Evolutionary conservation across 805 yeast species (phyloP), one percentile per base, ranked within the genome.

Genomic region (Barnettozyma pratensis): DNA sequence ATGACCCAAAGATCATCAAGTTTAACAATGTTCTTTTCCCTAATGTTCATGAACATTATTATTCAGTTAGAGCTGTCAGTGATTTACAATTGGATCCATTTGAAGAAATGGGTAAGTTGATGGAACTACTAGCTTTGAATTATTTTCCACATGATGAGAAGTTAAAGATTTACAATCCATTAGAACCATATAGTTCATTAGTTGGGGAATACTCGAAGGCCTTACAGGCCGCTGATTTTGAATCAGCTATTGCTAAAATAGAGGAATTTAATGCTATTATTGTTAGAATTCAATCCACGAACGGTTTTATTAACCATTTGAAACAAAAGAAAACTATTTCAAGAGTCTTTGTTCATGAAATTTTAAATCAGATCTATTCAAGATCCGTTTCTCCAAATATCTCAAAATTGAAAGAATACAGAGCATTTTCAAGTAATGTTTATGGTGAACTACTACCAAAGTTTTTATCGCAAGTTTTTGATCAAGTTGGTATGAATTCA

Each of bases 361-460:
- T 91, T 5, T 67, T 90, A 44, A 78, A 84, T 49, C 83, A 86
- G 56, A 78, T 85, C 4, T 91, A 91, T 63, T 69, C 85, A 1
- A 73, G 97, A 56, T 75, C 86, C 1, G 92, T 91, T 7, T 81
- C 95, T 1, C 94, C 96, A 0, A 75, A 82, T 35, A 80, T 85
- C 0, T 69, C 72, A 14, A 79, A 78, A 47, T 70, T 91, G 47
- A 75, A 83, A 46, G 72, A 78, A 4, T 91, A 91, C 64, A 81
- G 83, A 60, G 95, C 96, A 0, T 91, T 91, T 62, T 87, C 96
- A 7, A 90, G 87, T 54, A 87, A 82, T 58, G 96, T 89, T 1
- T 91, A 91, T 64, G 97, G 97, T 8, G 97, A 91, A 65, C 69
- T 91, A 49, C 71, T 91, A 62, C 97, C 97, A 1, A 70, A 74